Conservation (phyloP, 805 yeast species). For the Wickerhamiella alocasiicola region DNA sequence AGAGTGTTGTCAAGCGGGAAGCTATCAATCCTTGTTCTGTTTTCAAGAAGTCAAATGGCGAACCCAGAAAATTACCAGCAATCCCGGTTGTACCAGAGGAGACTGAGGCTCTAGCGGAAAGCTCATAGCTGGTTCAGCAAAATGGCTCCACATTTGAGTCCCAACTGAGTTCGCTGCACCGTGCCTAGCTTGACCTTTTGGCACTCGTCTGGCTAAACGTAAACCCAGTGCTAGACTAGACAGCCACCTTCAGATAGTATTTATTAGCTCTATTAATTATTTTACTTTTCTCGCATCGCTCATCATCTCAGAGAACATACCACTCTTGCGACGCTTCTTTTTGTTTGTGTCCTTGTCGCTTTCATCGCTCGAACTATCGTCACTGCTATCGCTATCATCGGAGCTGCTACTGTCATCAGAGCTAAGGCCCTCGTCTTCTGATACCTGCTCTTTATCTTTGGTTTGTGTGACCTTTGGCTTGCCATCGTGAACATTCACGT, state of each 20-base stretch:
- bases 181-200: not conserved
- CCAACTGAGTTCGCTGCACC: no score
- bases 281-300: not conserved
- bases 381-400: not conserved
- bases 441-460: not conserved
- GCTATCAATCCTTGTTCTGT: constrained; percentile 1
- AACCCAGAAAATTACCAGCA: no score
- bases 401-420: not conserved
- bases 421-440: not conserved
- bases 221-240: no score
- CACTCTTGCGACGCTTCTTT: not conserved
- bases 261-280: not conserved
- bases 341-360: not conserved
- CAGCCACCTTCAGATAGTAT: no score
- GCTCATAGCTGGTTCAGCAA: not conserved
- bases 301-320: not conserved
- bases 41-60: no score
- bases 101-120: no score
- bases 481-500: constrained; percentile 3
- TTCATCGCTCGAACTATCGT: not conserved
- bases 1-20: not conserved
- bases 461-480: not conserved
- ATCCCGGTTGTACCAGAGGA: no score
- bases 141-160: not conserved
- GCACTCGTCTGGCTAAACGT: no score